Conservation (phyloP, 2,329 filamentous ascomycete species). For the Epicoccum nigrum region DNA sequence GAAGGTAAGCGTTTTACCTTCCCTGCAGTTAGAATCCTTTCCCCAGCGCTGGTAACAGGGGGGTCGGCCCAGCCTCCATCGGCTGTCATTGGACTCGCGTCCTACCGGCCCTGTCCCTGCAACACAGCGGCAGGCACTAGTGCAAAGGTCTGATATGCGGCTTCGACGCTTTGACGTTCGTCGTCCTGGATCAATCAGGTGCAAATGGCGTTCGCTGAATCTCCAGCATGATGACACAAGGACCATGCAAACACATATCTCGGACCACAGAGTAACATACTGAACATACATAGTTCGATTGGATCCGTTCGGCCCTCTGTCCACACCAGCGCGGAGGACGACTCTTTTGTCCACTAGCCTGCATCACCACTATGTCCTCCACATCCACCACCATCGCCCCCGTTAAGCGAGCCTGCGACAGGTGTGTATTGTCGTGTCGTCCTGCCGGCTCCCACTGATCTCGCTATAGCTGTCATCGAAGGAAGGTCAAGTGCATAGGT, state of each 20-base stretch:
- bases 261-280: constrained; percentile 40
- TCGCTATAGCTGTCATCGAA: constrained; percentile 51
- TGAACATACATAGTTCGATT: constrained; percentile 36
- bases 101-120: constrained; percentile 29
- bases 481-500: constrained; percentile 59
- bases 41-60: constrained; percentile 33
- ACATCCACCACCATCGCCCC: constrained; percentile 43
- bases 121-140: constrained; percentile 38
- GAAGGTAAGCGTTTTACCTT: constrained; percentile 35
- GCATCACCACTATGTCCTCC: constrained; percentile 34
- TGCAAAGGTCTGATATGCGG: constrained; percentile 36
- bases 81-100: constrained; percentile 29
- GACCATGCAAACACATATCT: constrained; percentile 32
- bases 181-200: constrained; percentile 42
- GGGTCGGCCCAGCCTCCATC: constrained; percentile 30
- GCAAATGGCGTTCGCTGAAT: constrained; percentile 33
- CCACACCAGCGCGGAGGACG: constrained; percentile 33
- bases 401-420: constrained; percentile 52
- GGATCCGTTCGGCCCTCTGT: constrained; percentile 34
- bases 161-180: constrained; percentile 38
- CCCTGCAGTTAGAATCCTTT: constrained; percentile 36
- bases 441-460: constrained; percentile 16
- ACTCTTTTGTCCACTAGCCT: constrained; percentile 28
- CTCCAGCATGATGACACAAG: constrained; percentile 45
- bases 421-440: constrained; percentile 34